Base-by-base conservation (phyloP, 495 filamentous ascomycete species). In the Parachaetomium inaequale region DNA sequence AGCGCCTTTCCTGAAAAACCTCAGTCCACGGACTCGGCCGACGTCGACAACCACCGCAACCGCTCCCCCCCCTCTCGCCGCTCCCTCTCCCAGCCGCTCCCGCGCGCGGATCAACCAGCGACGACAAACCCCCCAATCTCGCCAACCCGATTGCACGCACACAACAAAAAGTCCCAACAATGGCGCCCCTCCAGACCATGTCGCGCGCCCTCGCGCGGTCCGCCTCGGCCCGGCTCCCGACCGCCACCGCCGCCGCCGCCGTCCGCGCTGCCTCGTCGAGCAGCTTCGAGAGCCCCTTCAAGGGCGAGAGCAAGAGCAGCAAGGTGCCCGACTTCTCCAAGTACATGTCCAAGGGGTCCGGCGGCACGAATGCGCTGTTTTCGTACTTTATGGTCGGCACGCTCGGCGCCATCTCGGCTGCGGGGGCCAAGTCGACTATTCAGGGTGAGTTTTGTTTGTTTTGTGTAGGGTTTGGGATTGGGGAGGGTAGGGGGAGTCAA, bases 311-410 rank as follows among this genome's bases (percentile, higher is more conserved):
- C 78, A 74, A 70, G 63, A 75, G 68, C 72, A 75, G 68, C 72
- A 89, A 90, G 74, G 86, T 98, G 70, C 95, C 95, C 63, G 88
- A 89, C 78, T 99, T 96, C 77, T 81, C 82, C 74, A 88, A 93
- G 73, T 99, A 99, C 80, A 79, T 84, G 79, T 85, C 83, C 75
- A 87, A 85, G 73, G 79, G 75, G 63, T 72, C 77, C 58, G 73
- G 84, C 59, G 83, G 80, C 70, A 76, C 79, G 62, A 96, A 96
- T 78, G 86, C 89, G 79, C 82, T 96, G 67, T 96, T 96, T 79
- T 84, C 84, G 68, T 99, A 99, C 84, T 99, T 98, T 79, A 94
- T 97, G 90, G 94, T 93, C 62, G 94, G 94, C 66, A 87, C 93
- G 23, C 88, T 98, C 83, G 95, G 94, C 71, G 85, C 92, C 70